Evolutionary conservation across 768 basidiomycete species (phyloP).

Genomic region (Amanita phalloides): DNA sequence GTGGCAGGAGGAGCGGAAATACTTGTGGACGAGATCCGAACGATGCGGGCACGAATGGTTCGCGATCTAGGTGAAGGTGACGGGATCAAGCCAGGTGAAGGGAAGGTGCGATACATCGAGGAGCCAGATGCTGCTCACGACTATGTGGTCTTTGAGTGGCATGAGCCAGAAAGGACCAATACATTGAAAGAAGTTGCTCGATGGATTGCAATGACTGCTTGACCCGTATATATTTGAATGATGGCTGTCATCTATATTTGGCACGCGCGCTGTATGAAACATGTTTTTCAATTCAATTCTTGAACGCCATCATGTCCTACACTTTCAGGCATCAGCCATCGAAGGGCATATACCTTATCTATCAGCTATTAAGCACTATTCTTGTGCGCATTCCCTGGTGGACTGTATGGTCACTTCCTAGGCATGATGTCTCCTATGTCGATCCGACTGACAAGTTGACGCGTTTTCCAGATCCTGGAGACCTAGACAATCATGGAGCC

Average conservation of each 20-base stretch:
- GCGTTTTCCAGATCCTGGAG: conserved; percentile 24
- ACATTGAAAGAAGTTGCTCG: neutral
- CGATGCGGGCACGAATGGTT: conserved; percentile 28
- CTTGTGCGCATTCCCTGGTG: conserved; percentile 39
- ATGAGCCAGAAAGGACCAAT: conserved; percentile 24
- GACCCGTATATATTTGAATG: too few species aligned
- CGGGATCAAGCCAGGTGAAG: conserved; percentile 14
- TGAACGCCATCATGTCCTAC: conserved; percentile 14
- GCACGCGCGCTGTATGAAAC: too few species aligned
- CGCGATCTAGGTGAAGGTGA: conserved; percentile 26
- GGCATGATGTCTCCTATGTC: conserved; percentile 12
- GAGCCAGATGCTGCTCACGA: conserved; percentile 6
- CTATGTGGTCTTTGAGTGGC: conserved; percentile 23
- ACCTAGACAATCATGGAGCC: conserved; percentile 34
- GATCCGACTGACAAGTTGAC: neutral
- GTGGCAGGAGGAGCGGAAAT: conserved; percentile 35
- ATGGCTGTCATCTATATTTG: too few species aligned
- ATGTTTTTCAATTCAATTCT: too few species aligned
- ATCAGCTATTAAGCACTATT: conserved; percentile 25
- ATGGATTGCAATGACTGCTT: neutral
- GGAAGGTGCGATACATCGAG: conserved; percentile 4
- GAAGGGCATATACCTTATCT: conserved; percentile 36
- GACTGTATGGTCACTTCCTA: conserved; percentile 28
- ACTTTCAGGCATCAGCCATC: conserved; percentile 33
- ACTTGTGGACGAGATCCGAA: conserved; percentile 20